These are phyloP conservation scores for Trebouxiophyceae sp. DNA, from an alignment of 163 green algal genomes.

Conservation along the genomic window DNA sequence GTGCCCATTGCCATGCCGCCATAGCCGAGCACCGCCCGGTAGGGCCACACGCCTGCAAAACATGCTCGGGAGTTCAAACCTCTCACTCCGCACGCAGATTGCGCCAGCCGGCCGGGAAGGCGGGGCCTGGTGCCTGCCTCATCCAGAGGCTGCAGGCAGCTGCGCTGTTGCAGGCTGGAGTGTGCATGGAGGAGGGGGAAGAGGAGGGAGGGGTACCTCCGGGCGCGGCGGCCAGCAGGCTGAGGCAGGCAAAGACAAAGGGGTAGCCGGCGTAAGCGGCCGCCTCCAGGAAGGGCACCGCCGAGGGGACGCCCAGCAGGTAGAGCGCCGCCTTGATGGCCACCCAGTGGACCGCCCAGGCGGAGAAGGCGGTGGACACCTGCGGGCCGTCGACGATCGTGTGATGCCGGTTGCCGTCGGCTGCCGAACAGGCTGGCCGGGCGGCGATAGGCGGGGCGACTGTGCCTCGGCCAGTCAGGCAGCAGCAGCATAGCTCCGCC, in stretches of 20 bases:
- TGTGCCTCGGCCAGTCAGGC: no score
- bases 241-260: constrained; percentile 61
- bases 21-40: constrained; percentile 67
- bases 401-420: no score
- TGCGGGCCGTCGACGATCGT: no score
- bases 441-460: no score
- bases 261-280: constrained; percentile 80
- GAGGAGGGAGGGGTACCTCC: background rate
- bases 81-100: background rate
- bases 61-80: background rate
- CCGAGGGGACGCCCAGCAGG: constrained; percentile 46
- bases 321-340: constrained; percentile 68
- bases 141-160: background rate
- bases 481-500: no score
- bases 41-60: constrained; percentile 43
- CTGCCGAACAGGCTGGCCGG: no score
- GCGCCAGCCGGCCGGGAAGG: background rate
- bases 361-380: constrained; percentile 43
- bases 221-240: constrained; percentile 29
- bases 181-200: background rate
- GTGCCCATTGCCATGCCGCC: constrained; percentile 63
- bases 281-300: constrained; percentile 75
- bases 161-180: background rate
- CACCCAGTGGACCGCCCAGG: constrained; percentile 66
- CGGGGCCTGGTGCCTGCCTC: background rate